Evolutionary conservation across 176 grass and related monocot genomes (phyloP), one percentile per base, ranked within the genome.

Genomic region (Eremochloa ophiuroides): DNA sequence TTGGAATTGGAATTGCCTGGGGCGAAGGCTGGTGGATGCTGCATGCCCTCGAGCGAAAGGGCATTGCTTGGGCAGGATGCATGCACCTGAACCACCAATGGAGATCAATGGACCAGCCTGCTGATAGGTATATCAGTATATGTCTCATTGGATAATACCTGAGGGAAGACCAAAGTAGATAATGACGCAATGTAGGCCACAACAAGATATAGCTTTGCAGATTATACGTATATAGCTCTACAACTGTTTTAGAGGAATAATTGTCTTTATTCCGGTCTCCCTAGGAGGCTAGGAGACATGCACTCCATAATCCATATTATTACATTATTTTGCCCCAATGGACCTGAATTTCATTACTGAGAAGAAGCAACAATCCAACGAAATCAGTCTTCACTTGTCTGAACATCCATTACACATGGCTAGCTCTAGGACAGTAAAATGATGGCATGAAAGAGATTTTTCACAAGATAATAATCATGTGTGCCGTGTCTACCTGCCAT

Each of bases 11-110:
- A n/a, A n/a, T n/a, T n/a, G n/a, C n/a, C n/a, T n/a, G 70, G 70
- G 66, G 28, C 65, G 78, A 87, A 85, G 82, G 82, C 78, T 40
- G 78, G 73, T 86, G 88, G 88, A 89, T 89, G 83, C 88, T 75
- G 72, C 51, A 53, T 47, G 69, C 26, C 63, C 22, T 83, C 28
- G 53, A n/a, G 3, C 62, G 65, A 73, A 72, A 71, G 44, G 59
- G 58, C 59, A 37, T 20, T 64, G 78, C 30, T 60, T 66, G 73
- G 46, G 73, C 83, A 73, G 59, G 88, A 86, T 89, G 83, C 88
- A 85, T 86, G 83, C 73, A 89, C 83, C 83, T 82, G 77, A 86
- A 82, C 73, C 73, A 73, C 78, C 65, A 53, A 38, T 23, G 46
- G 65, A 56, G 27, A 72, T 30, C 26, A 29, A 77, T 77, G 72